Conservation (phyloP, 129 eudicot species). For the Dittrichia graveolens region DNA sequence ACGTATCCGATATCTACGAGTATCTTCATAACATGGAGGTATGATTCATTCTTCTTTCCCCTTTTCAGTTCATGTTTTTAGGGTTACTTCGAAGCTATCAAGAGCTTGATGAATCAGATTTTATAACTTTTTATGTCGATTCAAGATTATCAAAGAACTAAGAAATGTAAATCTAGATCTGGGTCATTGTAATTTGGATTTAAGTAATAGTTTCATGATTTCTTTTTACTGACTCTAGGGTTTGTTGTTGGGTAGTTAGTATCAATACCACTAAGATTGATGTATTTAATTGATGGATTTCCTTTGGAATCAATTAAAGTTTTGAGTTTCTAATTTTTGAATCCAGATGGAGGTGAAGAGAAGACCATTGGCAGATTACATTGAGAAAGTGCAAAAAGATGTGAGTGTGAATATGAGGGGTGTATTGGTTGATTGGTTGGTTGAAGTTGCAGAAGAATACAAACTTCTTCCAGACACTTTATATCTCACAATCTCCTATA, state of each 20-base stretch:
- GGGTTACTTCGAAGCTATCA: neutral
- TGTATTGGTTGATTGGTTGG: constrained; percentile 87
- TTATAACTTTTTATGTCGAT: too few relatives aligned
- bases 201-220: too few relatives aligned
- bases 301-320: neutral
- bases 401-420: constrained; percentile 71
- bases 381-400: constrained; percentile 83
- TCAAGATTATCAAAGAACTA: neutral
- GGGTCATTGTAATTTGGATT: too few relatives aligned
- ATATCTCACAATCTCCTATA: constrained; percentile 66
- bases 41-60: neutral
- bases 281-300: neutral
- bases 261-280: neutral
- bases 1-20: constrained; percentile 60
- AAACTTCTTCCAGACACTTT: constrained; percentile 77
- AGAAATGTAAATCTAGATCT: neutral
- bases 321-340: neutral
- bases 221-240: neutral
- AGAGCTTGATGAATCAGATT: neutral
- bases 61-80: neutral
- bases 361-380: constrained; percentile 64
- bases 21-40: constrained; percentile 87
- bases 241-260: neutral
- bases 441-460: constrained; percentile 88
- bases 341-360: constrained; percentile 69